Evolutionary conservation across 495 filamentous ascomycete genomes (phyloP), one percentile per base, ranked within the genome.

Genomic region (Penicillium cinerascens): DNA sequence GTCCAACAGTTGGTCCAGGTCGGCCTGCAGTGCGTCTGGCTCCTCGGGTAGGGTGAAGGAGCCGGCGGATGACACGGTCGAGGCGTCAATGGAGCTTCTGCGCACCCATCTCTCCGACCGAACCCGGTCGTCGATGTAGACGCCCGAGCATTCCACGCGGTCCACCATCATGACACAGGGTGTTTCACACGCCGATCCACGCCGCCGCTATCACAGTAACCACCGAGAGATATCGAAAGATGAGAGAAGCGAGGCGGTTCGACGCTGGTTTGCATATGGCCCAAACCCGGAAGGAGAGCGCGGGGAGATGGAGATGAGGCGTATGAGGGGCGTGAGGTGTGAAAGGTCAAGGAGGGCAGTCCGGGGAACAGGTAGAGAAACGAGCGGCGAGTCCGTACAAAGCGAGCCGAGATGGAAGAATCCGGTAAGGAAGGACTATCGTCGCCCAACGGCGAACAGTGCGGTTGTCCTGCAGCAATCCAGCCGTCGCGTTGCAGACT

Each of bases 51-150:
- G 44, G 17, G 59, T 57, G 49, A 59, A 66, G 17, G 60, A 63
- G 26, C 64, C 54, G 25, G 52, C 47, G 33, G 58, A 64, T 42
- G 60, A 64, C 44, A 51, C 57, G 6, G 53, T 59, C 23, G 57
- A 59, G 39, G 29, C 10, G 18, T 60, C 56, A 54, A 66, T 59
- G 56, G 78, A 61, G 41, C 64, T 68, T 49, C 72, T 65, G 53
- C 64, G 72, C 47, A 85, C 74, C 71, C 78, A 73, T 63, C 84
- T 76, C 55, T 90, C 85, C 55, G 82, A 75, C 53, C 71, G 73
- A 47, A 88, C 81, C 45, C 82, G 81, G 64, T 85, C 85, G 72
- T 93, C 87, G 52, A 93, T 88, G 66, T 91, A 93, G 56, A 93
- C 85, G 52, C 89, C 83, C 73, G 87, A 85, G 73, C 86, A 92